Evolutionary conservation across 73 alveolate species (phyloP), one percentile per base, ranked within the genome.

Genomic region (Breviolum minutum): DNA sequence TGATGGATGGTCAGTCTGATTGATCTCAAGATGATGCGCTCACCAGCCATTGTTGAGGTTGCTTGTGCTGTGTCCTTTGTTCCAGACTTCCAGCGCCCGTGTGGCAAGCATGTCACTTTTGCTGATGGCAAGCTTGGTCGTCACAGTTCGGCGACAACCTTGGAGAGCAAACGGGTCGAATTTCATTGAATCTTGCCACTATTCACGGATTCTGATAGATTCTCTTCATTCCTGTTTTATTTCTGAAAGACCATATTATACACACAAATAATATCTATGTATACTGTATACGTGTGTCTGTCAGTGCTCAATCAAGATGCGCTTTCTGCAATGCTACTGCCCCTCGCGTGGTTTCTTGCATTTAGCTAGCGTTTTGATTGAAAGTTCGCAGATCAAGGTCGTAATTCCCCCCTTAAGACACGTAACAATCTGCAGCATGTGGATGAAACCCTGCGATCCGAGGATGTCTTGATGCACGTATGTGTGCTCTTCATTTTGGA

Each of bases 401-500:
- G 54, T 40, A 40, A 0, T 40, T 40, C 54, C 54, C 5, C 5
- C 54, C 54, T 40, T 40, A 40, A 40, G 54, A 40, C 54, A 40
- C 54, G 54, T 40, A 40, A 40, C 54, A 40, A 40, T 40, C 54
- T 40, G 54, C 54, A 40, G 54, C 54, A 40, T 40, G 54, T 40
- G 54, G 54, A 40, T 3, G 54, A 40, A 40, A 16, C 74, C 74
- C 16, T 66, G 74, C 74, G 16, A 66, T 27, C 63, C 24, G 24
- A 77, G 86, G 86, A 77, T n/a, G 63, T 77, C 63, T 63, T 77
- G 24, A 77, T 77, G 86, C 86, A 77, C 63, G 61, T 77, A 7
- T 77, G 86, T n/a, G 19, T 30, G 24, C 86, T 77, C 63, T 77
- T 77, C 63, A 77, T 77, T 77, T 63, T 77, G 86, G 86, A 77